Conservation (phyloP, 495 filamentous ascomycete genomes). For the Massariosphaeria phaeospora region DNA sequence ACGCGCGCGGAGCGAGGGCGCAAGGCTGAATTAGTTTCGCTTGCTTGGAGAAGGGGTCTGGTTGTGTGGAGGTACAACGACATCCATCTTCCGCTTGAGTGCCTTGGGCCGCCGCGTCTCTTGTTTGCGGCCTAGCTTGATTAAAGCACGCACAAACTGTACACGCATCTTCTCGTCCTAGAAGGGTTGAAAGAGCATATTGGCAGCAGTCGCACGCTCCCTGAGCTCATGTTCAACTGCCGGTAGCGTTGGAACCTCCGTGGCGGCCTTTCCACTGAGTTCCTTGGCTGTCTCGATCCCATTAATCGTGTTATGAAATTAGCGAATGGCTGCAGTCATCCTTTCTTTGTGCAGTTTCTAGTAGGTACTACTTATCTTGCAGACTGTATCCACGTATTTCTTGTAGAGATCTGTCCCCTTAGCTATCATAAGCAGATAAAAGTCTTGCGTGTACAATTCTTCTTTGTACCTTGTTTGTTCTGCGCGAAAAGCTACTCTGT, state of each 20-base stretch:
- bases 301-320: slow-evolving; percentile 21
- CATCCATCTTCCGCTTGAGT: no score
- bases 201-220: slow-evolving; percentile 16
- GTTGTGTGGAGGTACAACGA: no score
- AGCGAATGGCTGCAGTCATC: slow-evolving; percentile 18
- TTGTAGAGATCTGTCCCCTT: slow-evolving; percentile 17
- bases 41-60: neutral
- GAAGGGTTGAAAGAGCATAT: slow-evolving; percentile 24
- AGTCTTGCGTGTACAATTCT: slow-evolving; percentile 12
- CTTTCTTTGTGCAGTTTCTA: slow-evolving; percentile 4
- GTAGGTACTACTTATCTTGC: slow-evolving; percentile 17
- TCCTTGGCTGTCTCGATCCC: slow-evolving; percentile 23
- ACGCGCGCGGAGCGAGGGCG: neutral
- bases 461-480: slow-evolving; percentile 11
- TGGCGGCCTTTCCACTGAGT: slow-evolving; percentile 16
- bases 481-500: slow-evolving; percentile 6
- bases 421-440: slow-evolving; percentile 8
- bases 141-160: slow-evolving; percentile 13
- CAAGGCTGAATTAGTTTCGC: neutral
- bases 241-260: slow-evolving; percentile 19
- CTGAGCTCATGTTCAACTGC: slow-evolving; percentile 18
- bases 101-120: slow-evolving; percentile 16
- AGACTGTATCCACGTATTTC: slow-evolving; percentile 9
- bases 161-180: slow-evolving; percentile 14
- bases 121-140: slow-evolving; percentile 4